Evolutionary conservation across 192 early-diverging fungal genomes (phyloP), one percentile per base, ranked within the genome.

Genomic region (Podila epicladia): DNA sequence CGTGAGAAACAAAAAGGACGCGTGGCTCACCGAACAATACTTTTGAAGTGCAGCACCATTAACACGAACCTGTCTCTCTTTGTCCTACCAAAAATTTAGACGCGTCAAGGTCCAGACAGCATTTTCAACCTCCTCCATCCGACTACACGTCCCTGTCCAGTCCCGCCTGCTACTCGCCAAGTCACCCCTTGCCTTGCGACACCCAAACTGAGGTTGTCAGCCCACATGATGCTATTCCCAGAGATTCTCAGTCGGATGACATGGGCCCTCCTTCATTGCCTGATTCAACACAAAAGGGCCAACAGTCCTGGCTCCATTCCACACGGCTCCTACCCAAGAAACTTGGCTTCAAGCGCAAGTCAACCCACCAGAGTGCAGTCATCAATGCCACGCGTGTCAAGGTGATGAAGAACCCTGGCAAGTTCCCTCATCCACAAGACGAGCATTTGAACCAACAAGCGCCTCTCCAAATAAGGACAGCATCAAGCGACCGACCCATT

Each of bases 321-420:
- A 24, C 24, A n/a, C 24, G 22, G 11, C 53, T 55, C 6, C 0
- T 22, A 9, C n/a, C 53, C 6, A 55, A 26, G 11, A 55, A 55
- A 55, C 20, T 24, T 55, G 22, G n/a, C 6, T 26, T 55, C 53
- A 55, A 55, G 53, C 53, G 53, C 53, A 55, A 55, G 53, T 55
- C 53, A 11, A 55, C 53, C 53, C 53, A 55, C 4, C 53, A 55
- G 9, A 55, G 24, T 26, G 53, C 53, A 24, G 53, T 55, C 53
- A 55, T 55, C 53, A 55, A 55, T 55, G 53, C 53, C 2, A 55
- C 53, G 20, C 53, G 53, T 26, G 53, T 55, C 53, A 55, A 55
- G 53, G 53, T 55, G n/a, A 55, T 55, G 53, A 55, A 26, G 17
- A 55, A 24, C 24, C 53, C 53, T 2, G 53, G 53, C 53, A 55